Evolutionary conservation across 2,329 filamentous ascomycete species (phyloP).

Genomic region (Hypoxylon sp.): DNA sequence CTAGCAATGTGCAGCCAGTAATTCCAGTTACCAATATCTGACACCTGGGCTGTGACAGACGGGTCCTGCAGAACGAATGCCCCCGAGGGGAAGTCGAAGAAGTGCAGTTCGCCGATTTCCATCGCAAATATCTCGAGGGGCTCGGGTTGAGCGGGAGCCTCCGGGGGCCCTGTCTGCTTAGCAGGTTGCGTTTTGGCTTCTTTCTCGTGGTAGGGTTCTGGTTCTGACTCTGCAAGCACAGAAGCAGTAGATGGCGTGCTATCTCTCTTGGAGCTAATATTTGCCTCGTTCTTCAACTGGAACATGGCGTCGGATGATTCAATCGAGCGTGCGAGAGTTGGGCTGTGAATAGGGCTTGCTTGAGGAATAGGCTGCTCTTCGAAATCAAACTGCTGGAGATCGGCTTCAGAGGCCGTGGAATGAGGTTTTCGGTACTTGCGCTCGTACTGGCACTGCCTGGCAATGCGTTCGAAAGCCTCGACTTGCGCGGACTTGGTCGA

Average conservation of each 20-base stretch:
- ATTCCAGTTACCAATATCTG: slow-evolving; percentile 90
- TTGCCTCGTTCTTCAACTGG: slow-evolving; percentile 64
- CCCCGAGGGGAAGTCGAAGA: slow-evolving; percentile 91
- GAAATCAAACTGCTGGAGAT: slow-evolving; percentile 88
- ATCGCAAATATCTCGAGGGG: slow-evolving; percentile 80
- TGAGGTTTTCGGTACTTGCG: slow-evolving; percentile 88
- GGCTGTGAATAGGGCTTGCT: slow-evolving; percentile 74
- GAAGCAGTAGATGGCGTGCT: slow-evolving; percentile 44
- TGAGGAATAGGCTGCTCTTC: slow-evolving; percentile 75
- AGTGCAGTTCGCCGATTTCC: slow-evolving; percentile 86
- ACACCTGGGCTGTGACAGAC: slow-evolving; percentile 82
- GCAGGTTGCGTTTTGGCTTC: slow-evolving; percentile 54
- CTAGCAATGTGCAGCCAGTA: slow-evolving; percentile 94
- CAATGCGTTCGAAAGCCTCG: slow-evolving; percentile 83
- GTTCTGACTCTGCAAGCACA: slow-evolving; percentile 52
- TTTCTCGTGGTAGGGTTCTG: slow-evolving; percentile 53
- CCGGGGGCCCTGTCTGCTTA: slow-evolving; percentile 59
- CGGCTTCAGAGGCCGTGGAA: slow-evolving; percentile 83
- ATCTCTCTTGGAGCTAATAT: slow-evolving; percentile 64
- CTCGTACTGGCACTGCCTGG: slow-evolving; percentile 97
- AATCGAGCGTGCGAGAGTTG: slow-evolving; percentile 68
- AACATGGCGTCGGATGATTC: slow-evolving; percentile 72
- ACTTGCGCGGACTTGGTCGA: slow-evolving; percentile 79
- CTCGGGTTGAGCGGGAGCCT: slow-evolving; percentile 76
- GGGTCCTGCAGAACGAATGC: slow-evolving; percentile 87